phyloP scores from a whole-genome alignment of 148 eudicot genomes.

The Rhododendron simsii region DNA sequence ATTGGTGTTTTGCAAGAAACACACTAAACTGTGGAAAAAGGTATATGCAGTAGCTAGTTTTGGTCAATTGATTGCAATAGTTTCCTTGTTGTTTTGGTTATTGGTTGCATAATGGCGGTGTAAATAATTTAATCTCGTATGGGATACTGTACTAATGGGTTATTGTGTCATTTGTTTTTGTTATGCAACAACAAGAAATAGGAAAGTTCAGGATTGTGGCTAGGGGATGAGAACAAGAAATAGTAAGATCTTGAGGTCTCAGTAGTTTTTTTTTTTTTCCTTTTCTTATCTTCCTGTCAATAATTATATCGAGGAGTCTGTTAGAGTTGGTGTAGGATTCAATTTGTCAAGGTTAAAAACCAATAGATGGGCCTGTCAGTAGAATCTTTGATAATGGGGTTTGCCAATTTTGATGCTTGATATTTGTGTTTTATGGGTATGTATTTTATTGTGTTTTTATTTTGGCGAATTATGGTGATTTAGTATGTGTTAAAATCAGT shows the following conservation, averaged over 20 bases:
- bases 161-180: neutral
- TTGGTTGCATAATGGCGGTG: no score
- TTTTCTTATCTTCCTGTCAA: neutral
- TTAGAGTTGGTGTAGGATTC: neutral
- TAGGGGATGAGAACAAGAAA: constrained; percentile 30
- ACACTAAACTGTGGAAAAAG: constrained; percentile 80
- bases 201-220: constrained; percentile 98
- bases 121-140: no score
- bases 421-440: neutral
- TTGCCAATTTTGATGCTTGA: neutral
- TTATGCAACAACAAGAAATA: constrained; percentile 71
- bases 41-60: constrained; percentile 16
- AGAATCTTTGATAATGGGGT: neutral
- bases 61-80: neutral
- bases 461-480: neutral
- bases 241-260: neutral
- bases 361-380: neutral
- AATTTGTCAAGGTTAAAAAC: neutral
- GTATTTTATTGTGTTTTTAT: neutral
- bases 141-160: constrained; percentile 4
- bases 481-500: neutral
- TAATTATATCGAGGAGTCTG: constrained; percentile 10
- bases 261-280: neutral
- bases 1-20: constrained; percentile 55
- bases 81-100: neutral